Conservation (phyloP, 1,284 basidiomycete species). For the Trametes sp. region DNA sequence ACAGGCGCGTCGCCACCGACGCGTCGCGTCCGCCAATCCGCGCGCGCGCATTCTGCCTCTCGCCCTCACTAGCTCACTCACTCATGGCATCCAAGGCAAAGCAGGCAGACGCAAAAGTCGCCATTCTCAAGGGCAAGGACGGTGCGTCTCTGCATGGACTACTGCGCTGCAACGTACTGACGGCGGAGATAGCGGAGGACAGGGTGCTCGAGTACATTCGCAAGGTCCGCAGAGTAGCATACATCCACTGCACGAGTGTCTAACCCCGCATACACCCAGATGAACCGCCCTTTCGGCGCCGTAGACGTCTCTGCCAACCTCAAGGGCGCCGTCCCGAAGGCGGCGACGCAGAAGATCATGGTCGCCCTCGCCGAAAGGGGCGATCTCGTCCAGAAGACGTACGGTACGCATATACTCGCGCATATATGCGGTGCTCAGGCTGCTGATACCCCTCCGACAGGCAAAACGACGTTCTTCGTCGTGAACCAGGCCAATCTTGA, state of each 20-base stretch:
- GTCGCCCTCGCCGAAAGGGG: conserved; percentile 79
- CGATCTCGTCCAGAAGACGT: conserved; percentile 76
- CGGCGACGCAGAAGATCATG: conserved; percentile 84
- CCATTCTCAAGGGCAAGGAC: conserved; percentile 75
- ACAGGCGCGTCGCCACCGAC: conserved; percentile 7
- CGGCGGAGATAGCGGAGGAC: conserved; percentile 63
- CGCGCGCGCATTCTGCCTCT: neutral
- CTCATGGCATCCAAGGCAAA: conserved; percentile 43
- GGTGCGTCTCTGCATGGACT: conserved; percentile 47
- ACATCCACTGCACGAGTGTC: neutral
- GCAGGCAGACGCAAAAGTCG: conserved; percentile 58
- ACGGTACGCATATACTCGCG: conserved; percentile 58
- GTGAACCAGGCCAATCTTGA: conserved; percentile 73
- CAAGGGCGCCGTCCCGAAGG: conserved; percentile 84
- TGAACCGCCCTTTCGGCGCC: conserved; percentile 80
- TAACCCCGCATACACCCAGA: conserved; percentile 49
- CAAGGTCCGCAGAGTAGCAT: conserved; percentile 50
- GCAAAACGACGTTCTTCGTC: conserved; percentile 87
- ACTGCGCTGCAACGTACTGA: conserved; percentile 7
- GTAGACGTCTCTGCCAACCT: conserved; percentile 90
- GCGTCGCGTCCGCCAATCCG: conserved; percentile 14
- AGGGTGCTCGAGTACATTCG: conserved; percentile 77
- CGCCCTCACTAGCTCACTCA: neutral
- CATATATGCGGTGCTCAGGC: neutral
- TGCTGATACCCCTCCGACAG: conserved; percentile 45